Evolutionary conservation across 768 basidiomycete genomes (phyloP).

Genomic region (Mycena crocata): DNA sequence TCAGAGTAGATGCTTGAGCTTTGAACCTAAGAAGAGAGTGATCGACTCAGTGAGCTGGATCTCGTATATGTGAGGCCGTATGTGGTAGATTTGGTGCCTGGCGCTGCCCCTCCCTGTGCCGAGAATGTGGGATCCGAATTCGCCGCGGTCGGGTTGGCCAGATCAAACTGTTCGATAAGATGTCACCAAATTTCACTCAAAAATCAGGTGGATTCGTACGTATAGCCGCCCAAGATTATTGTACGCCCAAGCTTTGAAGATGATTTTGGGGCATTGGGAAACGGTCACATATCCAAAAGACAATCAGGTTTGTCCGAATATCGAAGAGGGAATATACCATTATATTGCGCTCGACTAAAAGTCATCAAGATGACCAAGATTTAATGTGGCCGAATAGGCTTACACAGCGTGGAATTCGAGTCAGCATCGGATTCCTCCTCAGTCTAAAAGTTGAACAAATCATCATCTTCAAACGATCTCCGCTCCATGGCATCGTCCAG

Average conservation of each 20-base stretch:
- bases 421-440: too few relatives aligned
- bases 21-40: neutral
- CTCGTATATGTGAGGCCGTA: slow-evolving; percentile 22
- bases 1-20: neutral
- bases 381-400: neutral
- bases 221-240: slow-evolving; percentile 7
- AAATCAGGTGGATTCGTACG: neutral
- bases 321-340: neutral
- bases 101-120: neutral
- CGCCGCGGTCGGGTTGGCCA: neutral
- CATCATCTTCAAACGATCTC: neutral
- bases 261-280: slow-evolving; percentile 1
- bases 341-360: neutral
- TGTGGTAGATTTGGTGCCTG: neutral
- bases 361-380: neutral
- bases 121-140: slow-evolving; percentile 7
- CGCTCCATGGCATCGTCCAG: slow-evolving; percentile 7
- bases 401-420: neutral
- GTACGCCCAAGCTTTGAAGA: slow-evolving; percentile 4
- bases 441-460: neutral
- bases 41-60: slow-evolving; percentile 13
- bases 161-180: neutral
- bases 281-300: neutral
- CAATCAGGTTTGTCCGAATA: neutral
- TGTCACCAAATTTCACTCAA: neutral